Base-by-base conservation (phyloP, 2,329 filamentous ascomycete genomes). In the Epicoccum nigrum region DNA sequence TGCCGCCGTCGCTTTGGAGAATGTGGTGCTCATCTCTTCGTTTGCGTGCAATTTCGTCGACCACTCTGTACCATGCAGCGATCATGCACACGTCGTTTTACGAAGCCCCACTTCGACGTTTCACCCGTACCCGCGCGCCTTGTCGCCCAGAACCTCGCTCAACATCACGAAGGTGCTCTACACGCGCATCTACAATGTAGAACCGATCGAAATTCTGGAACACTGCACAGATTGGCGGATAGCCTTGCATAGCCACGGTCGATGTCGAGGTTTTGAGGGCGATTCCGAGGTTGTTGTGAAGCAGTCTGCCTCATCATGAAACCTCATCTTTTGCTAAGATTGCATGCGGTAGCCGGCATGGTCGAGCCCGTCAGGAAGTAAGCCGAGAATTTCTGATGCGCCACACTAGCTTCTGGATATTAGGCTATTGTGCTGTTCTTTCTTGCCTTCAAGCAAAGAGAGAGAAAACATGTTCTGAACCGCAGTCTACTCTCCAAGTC, bases 11-110 rank as follows among this genome's bases (percentile, higher is more conserved):
- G 43, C 37, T 32, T 40, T 20, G 16, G 23, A 21, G 25, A 33
- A 13, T 15, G 25, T 11, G 13, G 16, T 42, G 31, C 43, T 51
- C 49, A 51, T 51, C 41, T 51, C 49, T 37, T 42, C 33, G 20
- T 20, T 20, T 27, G 16, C 37, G 39, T 12, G 42, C 42, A 51
- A 51, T 51, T 13, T 51, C 42, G 23, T 42, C 30, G 19, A 45
- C 42, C 42, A 31, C 42, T 43, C 1, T 34, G 21, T 46, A 42
- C 58, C 61, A 32, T 55, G 59, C 23, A 35, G 41, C 58, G 62
- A 65, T 60, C 60, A 47, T 43, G 47, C 63, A 55, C n/a, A 42
- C 38, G 37, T 37, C 44, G 63, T 65, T 65, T 65, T 57, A 54
- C 25, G 9, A 37, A 19, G 61, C 55, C 56, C 54, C 58, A 57